Conservation (phyloP, 1,284 basidiomycete species). For the Cryptococcus jaspeensis region DNA sequence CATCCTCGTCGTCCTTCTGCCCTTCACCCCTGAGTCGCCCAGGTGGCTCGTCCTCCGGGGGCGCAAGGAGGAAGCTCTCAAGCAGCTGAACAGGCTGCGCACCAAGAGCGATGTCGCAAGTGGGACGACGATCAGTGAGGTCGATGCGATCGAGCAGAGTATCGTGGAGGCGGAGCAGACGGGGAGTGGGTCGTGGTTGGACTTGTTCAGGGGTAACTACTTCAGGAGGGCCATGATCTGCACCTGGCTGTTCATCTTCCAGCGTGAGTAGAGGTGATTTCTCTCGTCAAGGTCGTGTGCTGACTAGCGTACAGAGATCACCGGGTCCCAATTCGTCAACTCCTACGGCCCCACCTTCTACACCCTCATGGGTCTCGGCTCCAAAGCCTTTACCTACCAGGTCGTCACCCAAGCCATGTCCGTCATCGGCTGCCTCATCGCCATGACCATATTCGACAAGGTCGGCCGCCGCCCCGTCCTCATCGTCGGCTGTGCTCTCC, state of each 20-base stretch:
- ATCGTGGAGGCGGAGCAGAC: constrained; percentile 9
- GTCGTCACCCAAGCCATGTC: constrained; percentile 19
- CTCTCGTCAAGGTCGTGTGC: constrained; percentile 2
- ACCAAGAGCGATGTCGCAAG: constrained; percentile 12
- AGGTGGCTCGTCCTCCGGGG: constrained; percentile 26
- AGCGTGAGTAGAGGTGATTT: too few species aligned
- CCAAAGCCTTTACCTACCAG: constrained; percentile 23
- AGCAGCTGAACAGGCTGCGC: constrained; percentile 18
- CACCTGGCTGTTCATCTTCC: too few species aligned
- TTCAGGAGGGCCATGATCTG: constrained; percentile 16
- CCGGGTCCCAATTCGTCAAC: constrained; percentile 24
- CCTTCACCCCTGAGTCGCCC: constrained; percentile 25
- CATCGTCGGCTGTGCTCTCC: constrained; percentile 15
- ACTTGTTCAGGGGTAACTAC: constrained; percentile 23
- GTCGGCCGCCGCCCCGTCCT: constrained; percentile 21
- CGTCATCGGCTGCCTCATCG: constrained; percentile 15
- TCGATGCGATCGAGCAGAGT: constrained; percentile 23
- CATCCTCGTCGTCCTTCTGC: constrained; percentile 14
- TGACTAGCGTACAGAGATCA: neutral
- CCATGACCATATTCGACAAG: constrained; percentile 14
- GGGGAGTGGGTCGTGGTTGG: constrained; percentile 17
- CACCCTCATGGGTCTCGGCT: constrained; percentile 21
- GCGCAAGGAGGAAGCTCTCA: constrained; percentile 14
- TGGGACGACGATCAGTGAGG: constrained; percentile 17
- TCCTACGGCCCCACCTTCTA: constrained; percentile 23